Base-by-base conservation (phyloP, 2,329 filamentous ascomycete genomes). In the Monilinia polystroma region DNA sequence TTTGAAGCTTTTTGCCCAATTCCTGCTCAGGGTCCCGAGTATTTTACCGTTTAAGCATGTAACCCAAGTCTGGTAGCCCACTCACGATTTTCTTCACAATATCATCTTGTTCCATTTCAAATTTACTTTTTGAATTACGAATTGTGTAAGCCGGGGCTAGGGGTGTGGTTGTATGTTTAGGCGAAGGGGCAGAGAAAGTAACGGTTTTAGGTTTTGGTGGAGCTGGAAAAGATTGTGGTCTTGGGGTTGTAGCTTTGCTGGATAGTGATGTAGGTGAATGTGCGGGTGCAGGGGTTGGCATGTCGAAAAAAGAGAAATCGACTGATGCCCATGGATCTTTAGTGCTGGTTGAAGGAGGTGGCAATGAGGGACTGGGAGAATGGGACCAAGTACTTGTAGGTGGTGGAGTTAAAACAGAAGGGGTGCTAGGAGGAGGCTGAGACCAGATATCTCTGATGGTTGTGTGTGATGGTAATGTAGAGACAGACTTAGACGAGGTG, bases 291-390 rank as follows among this genome's bases (percentile, higher is more conserved):
- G 67, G 26, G 29, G 49, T n/a, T 56, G 63, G 43, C 38, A 63
- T 56, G 14, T 78, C 76, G 58, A 78, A 78, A 56, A 78, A 74
- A 23, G 77, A 78, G 67, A 78, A 76, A 70, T 78, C 77, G 32
- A 72, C 75, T 38, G 71, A 74, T 16, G 75, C 73, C 77, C 77
- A 78, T 12, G 76, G 72, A 67, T 77, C 75, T 12, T 52, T 54
- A 20, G 58, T 68, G 18, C 60, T 57, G 29, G 67, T 52, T 23
- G 57, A 23, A 41, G 64, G 4, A 38, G 55, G 35, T 35, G 41
- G 38, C 32, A 57, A 20, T 64, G 45, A 16, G 6, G 16, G 47
- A 20, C 26, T 63, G 5, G 18, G 5, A 1, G 35, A 18, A 6
- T 54, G 52, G n/a, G 49, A 35, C 38, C 51, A 64, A 10, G 26